Evolutionary conservation across 2,329 filamentous ascomycete genomes (phyloP).

Genomic region (Ceratocystis colombiana): DNA sequence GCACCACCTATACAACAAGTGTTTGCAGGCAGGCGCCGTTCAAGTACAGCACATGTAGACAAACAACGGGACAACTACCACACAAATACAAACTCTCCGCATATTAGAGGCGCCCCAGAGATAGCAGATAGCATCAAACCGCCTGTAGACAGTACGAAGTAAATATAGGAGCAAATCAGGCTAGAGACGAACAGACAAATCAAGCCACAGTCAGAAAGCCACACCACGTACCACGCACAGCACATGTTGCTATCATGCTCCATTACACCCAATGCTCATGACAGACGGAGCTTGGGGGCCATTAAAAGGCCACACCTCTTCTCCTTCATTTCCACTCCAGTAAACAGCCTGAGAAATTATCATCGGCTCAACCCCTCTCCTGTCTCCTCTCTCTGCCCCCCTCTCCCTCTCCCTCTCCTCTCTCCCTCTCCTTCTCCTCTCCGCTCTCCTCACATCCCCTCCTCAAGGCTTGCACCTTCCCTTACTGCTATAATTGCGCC

Average conservation of each 20-base stretch:
- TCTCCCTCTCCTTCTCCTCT: background rate
- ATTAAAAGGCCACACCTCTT: background rate
- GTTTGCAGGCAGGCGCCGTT: background rate
- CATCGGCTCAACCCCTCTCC: slow-evolving; percentile 6
- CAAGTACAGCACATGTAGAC: background rate
- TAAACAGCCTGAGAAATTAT: background rate
- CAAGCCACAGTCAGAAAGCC: no score
- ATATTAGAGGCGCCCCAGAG: background rate
- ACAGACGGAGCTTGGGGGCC: background rate
- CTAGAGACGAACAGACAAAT: no score
- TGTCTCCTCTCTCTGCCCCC: background rate
- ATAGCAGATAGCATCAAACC: background rate
- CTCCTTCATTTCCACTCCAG: background rate
- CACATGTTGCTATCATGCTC: no score
- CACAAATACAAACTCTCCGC: background rate
- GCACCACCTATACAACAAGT: background rate
- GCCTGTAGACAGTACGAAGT: no score
- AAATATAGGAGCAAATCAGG: no score
- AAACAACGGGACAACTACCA: background rate
- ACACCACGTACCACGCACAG: no score
- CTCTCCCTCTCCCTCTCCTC: background rate
- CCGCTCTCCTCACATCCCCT: background rate
- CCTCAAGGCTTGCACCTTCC: background rate
- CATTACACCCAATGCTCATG: no score
- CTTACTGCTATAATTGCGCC: background rate